Conservation (phyloP, 768 basidiomycete species). For the Mycena rebaudengoi region DNA sequence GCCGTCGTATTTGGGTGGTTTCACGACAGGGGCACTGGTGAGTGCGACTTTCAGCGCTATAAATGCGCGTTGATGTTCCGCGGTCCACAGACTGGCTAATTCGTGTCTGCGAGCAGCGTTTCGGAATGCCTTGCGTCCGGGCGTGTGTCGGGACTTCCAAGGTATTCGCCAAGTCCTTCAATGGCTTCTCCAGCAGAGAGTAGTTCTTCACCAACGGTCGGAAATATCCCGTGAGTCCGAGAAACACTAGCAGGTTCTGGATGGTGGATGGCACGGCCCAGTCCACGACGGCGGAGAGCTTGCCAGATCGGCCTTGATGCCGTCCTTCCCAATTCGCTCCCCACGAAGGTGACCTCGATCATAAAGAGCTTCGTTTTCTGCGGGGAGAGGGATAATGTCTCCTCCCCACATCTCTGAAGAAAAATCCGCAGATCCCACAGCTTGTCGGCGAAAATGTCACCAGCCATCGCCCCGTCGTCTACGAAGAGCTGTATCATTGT, state of each 20-base stretch:
- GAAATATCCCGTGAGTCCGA: slow-evolving; percentile 45
- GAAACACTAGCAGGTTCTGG: slow-evolving; percentile 40
- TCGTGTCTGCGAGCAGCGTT: not conserved
- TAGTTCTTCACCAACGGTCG: slow-evolving; percentile 42
- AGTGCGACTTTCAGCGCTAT: slow-evolving; percentile 30
- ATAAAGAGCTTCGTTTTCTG: slow-evolving; percentile 44
- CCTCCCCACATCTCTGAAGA: slow-evolving; percentile 34
- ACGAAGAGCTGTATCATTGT: slow-evolving; percentile 42
- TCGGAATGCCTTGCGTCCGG: not conserved
- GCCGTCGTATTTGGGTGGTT: slow-evolving; percentile 31
- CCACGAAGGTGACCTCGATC: slow-evolving; percentile 45
- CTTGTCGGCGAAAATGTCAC: slow-evolving; percentile 38
- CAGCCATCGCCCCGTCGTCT: slow-evolving; percentile 44
- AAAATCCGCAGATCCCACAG: slow-evolving; percentile 32
- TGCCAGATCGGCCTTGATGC: slow-evolving; percentile 44
- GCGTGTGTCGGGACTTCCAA: not conserved
- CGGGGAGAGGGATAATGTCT: slow-evolving; percentile 44
- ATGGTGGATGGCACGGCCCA: slow-evolving; percentile 38
- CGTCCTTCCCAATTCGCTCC: slow-evolving; percentile 35
- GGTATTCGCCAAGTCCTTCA: slow-evolving; percentile 34
- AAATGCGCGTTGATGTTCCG: slow-evolving; percentile 31
- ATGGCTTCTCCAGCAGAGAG: slow-evolving; percentile 36
- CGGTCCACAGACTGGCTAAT: slow-evolving; percentile 18
- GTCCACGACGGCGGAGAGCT: slow-evolving; percentile 47
- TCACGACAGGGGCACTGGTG: slow-evolving; percentile 27